phyloP scores from a whole-genome alignment of 371 early-diverging fungal species.

The Saksenaea vasiformis region DNA sequence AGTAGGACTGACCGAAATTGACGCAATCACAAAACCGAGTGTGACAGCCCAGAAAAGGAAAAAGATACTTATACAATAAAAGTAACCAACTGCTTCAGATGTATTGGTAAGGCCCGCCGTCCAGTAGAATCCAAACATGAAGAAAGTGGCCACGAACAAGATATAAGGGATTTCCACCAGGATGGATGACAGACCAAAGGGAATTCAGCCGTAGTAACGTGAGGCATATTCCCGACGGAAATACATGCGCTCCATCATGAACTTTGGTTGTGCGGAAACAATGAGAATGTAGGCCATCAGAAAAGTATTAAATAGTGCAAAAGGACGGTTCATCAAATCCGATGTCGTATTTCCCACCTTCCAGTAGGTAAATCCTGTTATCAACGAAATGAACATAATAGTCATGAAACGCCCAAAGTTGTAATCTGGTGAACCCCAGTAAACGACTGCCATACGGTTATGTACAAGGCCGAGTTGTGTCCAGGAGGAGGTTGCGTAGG shows the following conservation, averaged over 20 bases:
- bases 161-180: conserved; percentile 58
- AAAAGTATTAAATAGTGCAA: conserved; percentile 65
- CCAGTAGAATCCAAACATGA: conserved; percentile 66
- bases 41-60: conserved; percentile 65
- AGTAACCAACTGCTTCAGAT: conserved; percentile 50
- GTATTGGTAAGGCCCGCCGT: conserved; percentile 56
- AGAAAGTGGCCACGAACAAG: conserved; percentile 43
- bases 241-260: conserved; percentile 64
- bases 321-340: conserved; percentile 66
- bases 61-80: conserved; percentile 56
- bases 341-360: conserved; percentile 44
- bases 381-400: conserved; percentile 38
- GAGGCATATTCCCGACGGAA: conserved; percentile 67
- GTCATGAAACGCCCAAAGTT: conserved; percentile 55
- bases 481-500: conserved; percentile 36
- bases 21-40: conserved; percentile 67
- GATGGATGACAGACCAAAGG: conserved; percentile 54
- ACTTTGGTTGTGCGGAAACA: conserved; percentile 53
- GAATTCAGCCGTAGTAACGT: conserved; percentile 66
- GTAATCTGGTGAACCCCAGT: conserved; percentile 62
- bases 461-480: conserved; percentile 46
- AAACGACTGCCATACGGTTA: conserved; percentile 49
- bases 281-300: conserved; percentile 49
- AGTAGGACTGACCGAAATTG: conserved; percentile 26
- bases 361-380: conserved; percentile 61